Evolutionary conservation across 148 eudicot genomes (phyloP).

Genomic region (Oxyria digyna): DNA sequence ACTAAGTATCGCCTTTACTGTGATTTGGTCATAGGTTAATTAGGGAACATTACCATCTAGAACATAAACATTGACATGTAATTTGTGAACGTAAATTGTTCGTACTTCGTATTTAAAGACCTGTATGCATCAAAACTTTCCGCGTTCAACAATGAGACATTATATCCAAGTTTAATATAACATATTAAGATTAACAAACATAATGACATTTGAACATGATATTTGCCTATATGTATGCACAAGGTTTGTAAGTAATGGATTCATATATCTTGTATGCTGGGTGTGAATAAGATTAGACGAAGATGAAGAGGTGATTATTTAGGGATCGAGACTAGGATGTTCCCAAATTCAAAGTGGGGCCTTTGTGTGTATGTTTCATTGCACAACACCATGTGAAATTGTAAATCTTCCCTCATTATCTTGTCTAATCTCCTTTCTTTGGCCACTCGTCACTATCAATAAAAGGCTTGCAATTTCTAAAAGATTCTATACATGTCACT

Average conservation of each 20-base stretch:
- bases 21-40: too few species aligned
- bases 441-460: neutral
- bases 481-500: neutral
- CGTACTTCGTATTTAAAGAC: too few species aligned
- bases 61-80: too few species aligned
- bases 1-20: too few species aligned
- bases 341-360: constrained; percentile 37
- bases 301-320: neutral
- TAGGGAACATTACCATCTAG: too few species aligned
- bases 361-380: constrained; percentile 33
- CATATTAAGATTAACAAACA: too few species aligned
- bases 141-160: too few species aligned
- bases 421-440: neutral
- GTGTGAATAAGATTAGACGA: neutral
- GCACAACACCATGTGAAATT: constrained; percentile 7
- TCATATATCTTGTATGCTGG: neutral
- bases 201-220: too few species aligned
- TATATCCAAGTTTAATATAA: too few species aligned
- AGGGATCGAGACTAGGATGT: constrained; percentile 9
- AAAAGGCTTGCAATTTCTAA: neutral
- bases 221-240: neutral
- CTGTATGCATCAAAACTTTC: too few species aligned
- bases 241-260: neutral
- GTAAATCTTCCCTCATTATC: neutral
- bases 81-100: too few species aligned